These are phyloP conservation scores for Obelidium mucronatum DNA, from an alignment of 192 early-diverging fungal genomes.

Conservation along the genomic window DNA sequence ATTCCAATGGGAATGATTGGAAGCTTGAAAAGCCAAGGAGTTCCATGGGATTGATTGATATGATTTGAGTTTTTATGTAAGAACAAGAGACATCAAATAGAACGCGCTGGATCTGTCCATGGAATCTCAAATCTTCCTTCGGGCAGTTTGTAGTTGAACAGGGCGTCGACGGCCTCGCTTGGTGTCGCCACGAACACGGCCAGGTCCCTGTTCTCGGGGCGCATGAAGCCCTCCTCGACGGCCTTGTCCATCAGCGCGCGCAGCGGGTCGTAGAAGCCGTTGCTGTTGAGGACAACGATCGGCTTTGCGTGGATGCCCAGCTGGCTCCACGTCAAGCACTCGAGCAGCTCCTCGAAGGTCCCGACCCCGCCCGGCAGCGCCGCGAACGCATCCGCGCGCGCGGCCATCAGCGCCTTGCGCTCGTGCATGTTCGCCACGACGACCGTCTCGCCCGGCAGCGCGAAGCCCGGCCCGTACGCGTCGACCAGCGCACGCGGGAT, in stretches of 20 bases:
- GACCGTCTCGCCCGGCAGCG: slow-evolving; percentile 57
- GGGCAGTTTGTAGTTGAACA: slow-evolving; percentile 18
- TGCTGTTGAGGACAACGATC: slow-evolving; percentile 77
- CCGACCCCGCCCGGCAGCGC: slow-evolving; percentile 88
- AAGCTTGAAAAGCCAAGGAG: neutral
- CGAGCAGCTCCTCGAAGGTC: slow-evolving; percentile 77
- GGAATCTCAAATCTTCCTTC: neutral
- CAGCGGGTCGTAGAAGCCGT: slow-evolving; percentile 78
- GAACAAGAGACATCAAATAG: no score
- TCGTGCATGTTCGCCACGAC: slow-evolving; percentile 83
- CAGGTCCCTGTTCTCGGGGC: slow-evolving; percentile 52
- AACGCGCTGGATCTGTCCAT: neutral
- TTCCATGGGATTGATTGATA: neutral
- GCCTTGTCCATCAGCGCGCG: slow-evolving; percentile 67
- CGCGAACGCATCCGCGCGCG: slow-evolving; percentile 74
- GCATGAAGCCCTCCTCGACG: slow-evolving; percentile 72
- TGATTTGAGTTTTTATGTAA: neutral
- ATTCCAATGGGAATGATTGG: neutral
- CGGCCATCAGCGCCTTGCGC: slow-evolving; percentile 79
- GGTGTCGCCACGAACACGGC: slow-evolving; percentile 67
- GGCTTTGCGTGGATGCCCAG: slow-evolving; percentile 84
- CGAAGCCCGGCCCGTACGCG: slow-evolving; percentile 10
- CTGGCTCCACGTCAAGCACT: slow-evolving; percentile 55
- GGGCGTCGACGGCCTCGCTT: slow-evolving; percentile 43
- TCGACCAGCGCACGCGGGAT: slow-evolving; percentile 72